Evolutionary conservation across 2,329 filamentous ascomycete genomes (phyloP).

Genomic region (Berkeleyomyces basicola): DNA sequence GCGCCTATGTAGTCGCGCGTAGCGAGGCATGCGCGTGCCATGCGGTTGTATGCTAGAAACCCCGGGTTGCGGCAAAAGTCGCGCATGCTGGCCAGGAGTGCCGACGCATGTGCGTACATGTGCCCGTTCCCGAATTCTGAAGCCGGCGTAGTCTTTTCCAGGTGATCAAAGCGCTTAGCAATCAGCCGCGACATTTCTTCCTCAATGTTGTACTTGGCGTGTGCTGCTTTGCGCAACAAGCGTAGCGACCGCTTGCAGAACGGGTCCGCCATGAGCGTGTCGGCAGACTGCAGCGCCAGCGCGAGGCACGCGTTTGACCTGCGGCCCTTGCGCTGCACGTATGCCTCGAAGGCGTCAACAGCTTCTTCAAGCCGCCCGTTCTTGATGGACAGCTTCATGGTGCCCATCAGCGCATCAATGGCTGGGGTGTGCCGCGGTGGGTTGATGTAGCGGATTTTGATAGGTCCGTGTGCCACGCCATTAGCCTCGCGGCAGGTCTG

Average conservation of each 20-base stretch:
- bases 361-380: background rate
- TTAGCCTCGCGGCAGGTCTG: background rate
- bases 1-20: constrained; percentile 11
- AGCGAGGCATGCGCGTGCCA: constrained; percentile 9
- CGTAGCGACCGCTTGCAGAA: background rate
- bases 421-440: background rate
- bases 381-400: constrained; percentile 9
- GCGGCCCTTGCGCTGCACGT: constrained; percentile 6
- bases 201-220: constrained; percentile 6
- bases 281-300: constrained; percentile 8
- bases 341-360: constrained; percentile 1
- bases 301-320: constrained; percentile 5
- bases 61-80: constrained; percentile 4
- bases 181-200: constrained; percentile 7
- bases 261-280: background rate
- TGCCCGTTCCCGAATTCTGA: background rate
- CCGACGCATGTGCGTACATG: constrained; percentile 7
- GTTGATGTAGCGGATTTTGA: constrained; percentile 2
- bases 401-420: constrained; percentile 4
- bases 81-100: background rate
- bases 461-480: background rate
- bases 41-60: constrained; percentile 8
- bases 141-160: background rate
- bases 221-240: constrained; percentile 4
- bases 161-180: background rate